phyloP scores from a whole-genome alignment of 257 asterid genomes.

The Capsicum pubescens region DNA sequence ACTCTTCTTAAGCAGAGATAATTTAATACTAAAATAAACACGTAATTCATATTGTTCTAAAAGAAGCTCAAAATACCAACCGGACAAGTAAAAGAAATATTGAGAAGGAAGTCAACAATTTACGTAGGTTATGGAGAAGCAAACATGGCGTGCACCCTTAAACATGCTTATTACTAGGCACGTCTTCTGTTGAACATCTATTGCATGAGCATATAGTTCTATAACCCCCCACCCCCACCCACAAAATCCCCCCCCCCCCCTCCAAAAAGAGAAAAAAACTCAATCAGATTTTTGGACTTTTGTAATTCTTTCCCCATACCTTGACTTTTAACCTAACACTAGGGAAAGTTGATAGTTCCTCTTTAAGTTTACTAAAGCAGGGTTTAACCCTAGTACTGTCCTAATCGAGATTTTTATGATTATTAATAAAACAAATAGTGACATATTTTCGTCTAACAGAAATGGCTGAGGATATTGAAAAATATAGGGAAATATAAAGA shows the following conservation, averaged over 20 bases:
- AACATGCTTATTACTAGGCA: constrained; percentile 2
- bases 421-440: background rate
- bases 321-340: background rate
- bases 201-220: too few species aligned
- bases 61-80: background rate
- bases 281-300: background rate
- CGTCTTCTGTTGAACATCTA: too few species aligned
- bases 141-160: background rate
- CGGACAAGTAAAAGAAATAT: background rate
- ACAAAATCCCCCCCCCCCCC: too few species aligned
- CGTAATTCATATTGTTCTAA: background rate
- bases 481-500: too few species aligned
- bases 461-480: background rate
- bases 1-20: background rate
- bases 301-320: background rate
- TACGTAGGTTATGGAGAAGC: background rate
- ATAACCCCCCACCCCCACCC: too few species aligned
- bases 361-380: background rate
- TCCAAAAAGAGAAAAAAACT: too few species aligned
- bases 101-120: background rate
- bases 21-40: background rate
- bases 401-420: background rate
- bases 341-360: background rate
- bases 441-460: background rate
- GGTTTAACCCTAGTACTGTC: background rate